Evolutionary conservation across 345 rosid species (phyloP), one percentile per base, ranked within the genome.

Genomic region (Eucalyptus sideroxylon): DNA sequence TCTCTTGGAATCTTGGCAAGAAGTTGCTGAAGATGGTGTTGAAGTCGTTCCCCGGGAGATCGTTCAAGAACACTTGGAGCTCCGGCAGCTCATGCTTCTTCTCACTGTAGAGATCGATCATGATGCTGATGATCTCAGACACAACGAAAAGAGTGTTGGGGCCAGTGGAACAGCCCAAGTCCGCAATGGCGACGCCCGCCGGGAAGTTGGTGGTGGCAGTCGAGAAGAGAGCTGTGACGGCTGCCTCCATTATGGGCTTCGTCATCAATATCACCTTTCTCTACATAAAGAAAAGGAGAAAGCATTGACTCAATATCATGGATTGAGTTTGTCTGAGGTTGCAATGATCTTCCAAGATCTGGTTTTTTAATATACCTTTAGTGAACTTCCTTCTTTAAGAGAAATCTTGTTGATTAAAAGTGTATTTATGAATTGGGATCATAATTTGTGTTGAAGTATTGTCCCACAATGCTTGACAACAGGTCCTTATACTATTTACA

Each of bases 31-130:
- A 86, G 62, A 86, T 86, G 87, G 62, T 50, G n/a, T 86, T 86
- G 65, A 94, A 94, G 87, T 94, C 95, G 47, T 94, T 94, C 21
- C 94, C 92, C 0, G 95, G 94, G 31, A 95, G 94, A 56, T 95
- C 97, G 60, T 95, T 95, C 60, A 95, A 67, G 90, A 91, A 92
- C 53, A 95, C 90, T 60, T 91, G 95, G 89, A 82, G 93, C 81
- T 93, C 94, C 2, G 95, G 97, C 0, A 91, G 77, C 13, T 69
- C 9, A 11, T 30, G 90, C 23, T 89, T 91, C 26, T 86, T 87
- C 50, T 86, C 89, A 30, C 53, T 56, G 87, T 92, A 86, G 19
- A 93, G 50, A 16, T 60, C 67, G 19, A 89, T 91, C 47, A 77
- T 6, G 83, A 19, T 77, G 27, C 85, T 86, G 86, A 95, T 90